Evolutionary conservation across 108 stramenopile species (phyloP).

Genomic region (Nannochloropsis gaditana): DNA sequence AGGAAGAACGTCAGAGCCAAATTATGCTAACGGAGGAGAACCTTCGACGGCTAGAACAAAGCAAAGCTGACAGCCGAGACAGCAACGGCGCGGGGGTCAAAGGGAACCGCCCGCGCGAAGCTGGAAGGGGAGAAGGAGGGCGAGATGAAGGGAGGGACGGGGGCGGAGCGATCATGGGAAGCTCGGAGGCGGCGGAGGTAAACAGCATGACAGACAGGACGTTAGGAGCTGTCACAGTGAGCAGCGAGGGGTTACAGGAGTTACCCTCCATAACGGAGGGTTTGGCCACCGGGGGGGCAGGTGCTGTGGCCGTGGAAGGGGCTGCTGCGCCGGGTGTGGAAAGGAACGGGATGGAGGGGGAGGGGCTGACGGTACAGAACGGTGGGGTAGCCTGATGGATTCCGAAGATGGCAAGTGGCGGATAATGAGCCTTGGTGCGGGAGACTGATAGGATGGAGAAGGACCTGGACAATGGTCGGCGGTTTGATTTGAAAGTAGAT

Average conservation of each 20-base stretch:
- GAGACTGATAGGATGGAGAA: too few species aligned
- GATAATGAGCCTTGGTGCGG: too few species aligned
- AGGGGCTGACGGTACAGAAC: not conserved
- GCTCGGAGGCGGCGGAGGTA: not conserved
- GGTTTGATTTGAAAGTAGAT: too few species aligned
- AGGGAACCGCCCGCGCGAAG: not conserved
- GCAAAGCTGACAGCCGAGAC: not conserved
- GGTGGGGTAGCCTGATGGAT: too few species aligned
- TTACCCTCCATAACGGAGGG: not conserved
- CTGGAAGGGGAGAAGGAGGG: not conserved
- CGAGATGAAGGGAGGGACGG: not conserved
- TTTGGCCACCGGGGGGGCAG: not conserved
- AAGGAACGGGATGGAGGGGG: not conserved
- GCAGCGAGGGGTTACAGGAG: not conserved
- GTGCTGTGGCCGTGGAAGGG: not conserved
- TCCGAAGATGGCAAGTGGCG: too few species aligned
- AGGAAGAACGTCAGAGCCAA: not conserved
- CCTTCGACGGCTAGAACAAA: not conserved
- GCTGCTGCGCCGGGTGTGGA: not conserved
- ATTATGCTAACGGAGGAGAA: slow-evolving; percentile 15
- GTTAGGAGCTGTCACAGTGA: not conserved
- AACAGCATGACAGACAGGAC: not conserved
- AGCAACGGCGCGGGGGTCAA: not conserved
- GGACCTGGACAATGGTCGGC: too few species aligned
- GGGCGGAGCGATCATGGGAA: not conserved